Evolutionary conservation across 1,284 basidiomycete species (phyloP), one percentile per base, ranked within the genome.

Genomic region (Ganoderma multipileum): DNA sequence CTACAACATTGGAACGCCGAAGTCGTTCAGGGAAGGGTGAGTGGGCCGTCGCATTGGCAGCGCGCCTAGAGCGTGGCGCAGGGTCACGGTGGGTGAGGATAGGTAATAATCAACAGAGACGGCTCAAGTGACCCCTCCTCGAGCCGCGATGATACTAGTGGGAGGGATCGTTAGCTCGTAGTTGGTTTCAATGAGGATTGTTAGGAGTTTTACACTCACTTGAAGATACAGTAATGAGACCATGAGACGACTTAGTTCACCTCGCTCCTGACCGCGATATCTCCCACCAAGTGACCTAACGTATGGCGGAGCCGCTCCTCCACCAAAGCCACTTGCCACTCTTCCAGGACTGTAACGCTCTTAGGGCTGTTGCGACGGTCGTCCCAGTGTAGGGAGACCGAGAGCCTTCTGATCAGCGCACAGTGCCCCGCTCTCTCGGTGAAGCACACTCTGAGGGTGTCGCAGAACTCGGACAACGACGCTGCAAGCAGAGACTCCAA

Each of bases 1-100:
- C 33, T 74, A 69, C 47, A 64, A 68, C 30, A 26, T 72, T 20
- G 70, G 71, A 26, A 68, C 69, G 59, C 62, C 68, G 20, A 67
- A 66, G 61, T 55, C 68, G 23, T 62, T 62, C 23, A 68, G 61
- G 65, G 60, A 38, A 69, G 63, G 26, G 63, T 59, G 41, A 50
- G 61, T 3, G 55, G 65, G 63, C 16, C 71, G 64, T 73, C 69
- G 20, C 71, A 68, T 33, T 69, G 38, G 54, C 33, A 14, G 3
- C 7, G 38, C 38, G 38, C 4, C 36, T 36, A n/a, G n/a, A n/a
- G n/a, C n/a, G n/a, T n/a, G n/a, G n/a, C n/a, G n/a, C n/a, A n/a
- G n/a, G n/a, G 36, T 9, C 9, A 36, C 9, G 36, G 36, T 4
- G 36, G 39, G 5, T 1, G 28, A 28, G 42, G 16, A 2, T 41